Evolutionary conservation across 768 basidiomycete genomes (phyloP).

Genomic region (Sarcomyxa edulis): DNA sequence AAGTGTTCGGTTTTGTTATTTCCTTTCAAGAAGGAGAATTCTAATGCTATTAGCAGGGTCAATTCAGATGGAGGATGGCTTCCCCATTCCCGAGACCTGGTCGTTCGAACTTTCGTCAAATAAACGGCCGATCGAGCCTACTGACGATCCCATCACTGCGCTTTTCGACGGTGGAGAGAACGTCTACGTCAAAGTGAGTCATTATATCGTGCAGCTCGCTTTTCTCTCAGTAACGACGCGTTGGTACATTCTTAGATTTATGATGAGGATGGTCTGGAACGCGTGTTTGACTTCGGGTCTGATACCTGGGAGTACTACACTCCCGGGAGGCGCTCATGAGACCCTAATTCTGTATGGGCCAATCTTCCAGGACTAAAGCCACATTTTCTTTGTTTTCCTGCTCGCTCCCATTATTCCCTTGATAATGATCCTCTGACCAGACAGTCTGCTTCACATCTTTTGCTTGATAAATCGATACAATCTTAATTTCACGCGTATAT

Average conservation of each 20-base stretch:
- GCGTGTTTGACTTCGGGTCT: conserved; percentile 1
- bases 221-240: not conserved
- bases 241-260: not conserved
- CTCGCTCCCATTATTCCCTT: too few relatives aligned
- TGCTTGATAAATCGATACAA: too few relatives aligned
- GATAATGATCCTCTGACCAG: too few relatives aligned
- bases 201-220: not conserved
- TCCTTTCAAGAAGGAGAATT: not conserved
- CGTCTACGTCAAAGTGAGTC: conserved; percentile 4
- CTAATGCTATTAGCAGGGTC: not conserved
- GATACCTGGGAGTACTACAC: conserved; percentile 3
- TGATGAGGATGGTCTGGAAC: conserved; percentile 3
- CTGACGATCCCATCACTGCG: conserved; percentile 3
- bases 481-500: too few relatives aligned
- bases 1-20: not conserved
- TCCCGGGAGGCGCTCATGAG: conserved; percentile 2
- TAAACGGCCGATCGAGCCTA: conserved; percentile 1
- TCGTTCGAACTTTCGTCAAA: conserved; percentile 4
- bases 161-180: conserved; percentile 5
- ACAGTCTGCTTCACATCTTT: too few relatives aligned
- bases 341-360: too few relatives aligned
- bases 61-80: conserved; percentile 4
- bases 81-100: conserved; percentile 3
- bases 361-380: too few relatives aligned
- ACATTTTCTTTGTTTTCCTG: too few relatives aligned